Conservation (phyloP, 2,329 filamentous ascomycete species). For the Alternaria novae-zelandiae region DNA sequence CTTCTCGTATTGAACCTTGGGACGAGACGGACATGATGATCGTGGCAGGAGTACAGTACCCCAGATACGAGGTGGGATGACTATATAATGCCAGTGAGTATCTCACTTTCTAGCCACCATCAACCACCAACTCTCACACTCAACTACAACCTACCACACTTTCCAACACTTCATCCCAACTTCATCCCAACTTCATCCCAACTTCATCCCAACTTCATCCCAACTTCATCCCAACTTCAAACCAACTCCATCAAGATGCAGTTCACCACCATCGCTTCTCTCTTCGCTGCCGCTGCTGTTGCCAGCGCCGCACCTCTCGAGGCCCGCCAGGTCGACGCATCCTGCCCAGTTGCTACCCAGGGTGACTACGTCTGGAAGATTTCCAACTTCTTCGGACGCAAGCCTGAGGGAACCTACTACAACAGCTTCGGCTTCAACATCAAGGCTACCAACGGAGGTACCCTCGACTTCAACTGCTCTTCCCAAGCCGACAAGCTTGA, state of each 20-base stretch:
- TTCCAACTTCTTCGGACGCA: slow-evolving; percentile 23
- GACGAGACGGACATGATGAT: background rate
- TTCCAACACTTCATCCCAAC: background rate
- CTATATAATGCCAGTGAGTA: slow-evolving; percentile 1
- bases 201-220: background rate
- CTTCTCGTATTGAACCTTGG: background rate
- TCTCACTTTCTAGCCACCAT: background rate
- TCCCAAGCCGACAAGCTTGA: slow-evolving; percentile 3
- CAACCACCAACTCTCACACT: slow-evolving; percentile 7
- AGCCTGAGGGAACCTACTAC: slow-evolving; percentile 25
- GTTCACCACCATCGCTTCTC: slow-evolving; percentile 22
- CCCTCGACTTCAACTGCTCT: slow-evolving; percentile 17
- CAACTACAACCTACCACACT: background rate
- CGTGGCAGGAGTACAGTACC: background rate
- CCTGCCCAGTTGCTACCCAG: slow-evolving; percentile 7
- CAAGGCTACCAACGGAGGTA: slow-evolving; percentile 20
- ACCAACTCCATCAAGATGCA: slow-evolving; percentile 19
- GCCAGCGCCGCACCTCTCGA: slow-evolving; percentile 18
- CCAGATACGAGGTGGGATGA: background rate
- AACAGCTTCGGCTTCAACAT: slow-evolving; percentile 24
- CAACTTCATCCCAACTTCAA: background rate
- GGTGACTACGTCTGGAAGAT: slow-evolving; percentile 32
- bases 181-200: background rate
- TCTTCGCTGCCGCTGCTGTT: slow-evolving; percentile 21
- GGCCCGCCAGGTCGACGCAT: slow-evolving; percentile 6